Percentiles rank a stretch among this genome's conserved stretches.
phyloP scores from a whole-genome alignment of 2,329 filamentous ascomycete species.

The Ascochyta koolunga region DNA sequence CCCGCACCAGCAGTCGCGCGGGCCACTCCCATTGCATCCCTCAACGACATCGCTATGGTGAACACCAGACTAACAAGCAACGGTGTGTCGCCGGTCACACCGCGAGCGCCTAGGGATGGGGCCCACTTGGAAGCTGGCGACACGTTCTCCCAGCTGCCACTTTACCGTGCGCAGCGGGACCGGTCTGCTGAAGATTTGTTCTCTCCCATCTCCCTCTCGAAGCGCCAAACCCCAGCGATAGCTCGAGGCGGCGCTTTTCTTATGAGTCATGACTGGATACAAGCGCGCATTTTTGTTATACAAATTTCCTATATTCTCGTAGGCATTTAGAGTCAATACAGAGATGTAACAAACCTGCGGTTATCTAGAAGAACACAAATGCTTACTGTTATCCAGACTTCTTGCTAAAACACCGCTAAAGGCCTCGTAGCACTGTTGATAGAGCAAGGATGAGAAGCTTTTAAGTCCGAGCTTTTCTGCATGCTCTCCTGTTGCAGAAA shows the following conservation, averaged over 20 bases:
- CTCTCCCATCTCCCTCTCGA: constrained; percentile 45
- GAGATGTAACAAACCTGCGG: too few species aligned
- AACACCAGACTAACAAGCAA: constrained; percentile 28
- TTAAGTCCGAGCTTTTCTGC: too few species aligned
- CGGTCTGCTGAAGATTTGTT: constrained; percentile 37
- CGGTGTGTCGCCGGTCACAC: constrained; percentile 38
- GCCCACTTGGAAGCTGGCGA: constrained; percentile 40
- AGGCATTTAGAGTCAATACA: too few species aligned
- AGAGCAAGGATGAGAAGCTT: too few species aligned
- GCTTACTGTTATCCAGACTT: too few species aligned
- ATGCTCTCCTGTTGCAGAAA: too few species aligned
- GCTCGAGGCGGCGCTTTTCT: constrained; percentile 44
- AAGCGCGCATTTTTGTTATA: too few species aligned
- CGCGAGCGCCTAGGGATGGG: constrained; percentile 40
- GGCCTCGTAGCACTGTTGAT: too few species aligned
- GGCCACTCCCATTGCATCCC: constrained; percentile 1
- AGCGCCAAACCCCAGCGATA: constrained; percentile 28
- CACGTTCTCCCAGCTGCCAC: constrained; percentile 37
- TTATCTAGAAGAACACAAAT: too few species aligned
- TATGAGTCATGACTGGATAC: constrained; percentile 43
- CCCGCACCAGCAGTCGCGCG: constrained; percentile 6
- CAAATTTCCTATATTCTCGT: too few species aligned
- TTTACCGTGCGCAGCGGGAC: constrained; percentile 24
- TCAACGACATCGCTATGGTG: constrained; percentile 36
- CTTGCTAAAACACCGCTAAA: too few species aligned